Evolutionary conservation across 2,329 filamentous ascomycete species (phyloP).

Genomic region (Bipolaris victoriae): DNA sequence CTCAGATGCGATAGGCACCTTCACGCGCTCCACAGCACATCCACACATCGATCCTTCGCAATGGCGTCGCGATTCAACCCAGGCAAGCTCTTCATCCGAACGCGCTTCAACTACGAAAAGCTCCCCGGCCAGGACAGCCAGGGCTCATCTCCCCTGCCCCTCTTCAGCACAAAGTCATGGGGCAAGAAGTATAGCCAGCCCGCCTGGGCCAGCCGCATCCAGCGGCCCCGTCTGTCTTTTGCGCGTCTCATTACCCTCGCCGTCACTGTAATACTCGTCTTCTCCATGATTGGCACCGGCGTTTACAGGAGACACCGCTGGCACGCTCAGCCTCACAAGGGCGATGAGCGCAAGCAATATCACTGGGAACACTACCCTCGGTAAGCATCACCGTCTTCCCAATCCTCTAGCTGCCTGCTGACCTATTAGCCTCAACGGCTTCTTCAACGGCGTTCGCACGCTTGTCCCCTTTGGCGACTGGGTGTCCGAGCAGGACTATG

Average conservation of each 20-base stretch:
- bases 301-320: constrained; percentile 49
- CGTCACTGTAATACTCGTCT: constrained; percentile 50
- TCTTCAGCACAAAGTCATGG: constrained; percentile 49
- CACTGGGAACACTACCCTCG: constrained; percentile 55
- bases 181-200: constrained; percentile 41
- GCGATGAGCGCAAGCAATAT: constrained; percentile 46
- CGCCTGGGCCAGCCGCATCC: constrained; percentile 49
- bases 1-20: constrained; percentile 43
- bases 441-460: constrained; percentile 57
- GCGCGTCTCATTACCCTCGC: constrained; percentile 51
- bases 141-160: constrained; percentile 48
- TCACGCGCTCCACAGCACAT: constrained; percentile 23
- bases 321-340: constrained; percentile 42
- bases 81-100: constrained; percentile 52
- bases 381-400: constrained; percentile 31
- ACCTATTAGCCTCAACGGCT: constrained; percentile 51
- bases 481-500: constrained; percentile 53
- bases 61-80: constrained; percentile 53
- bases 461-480: constrained; percentile 53
- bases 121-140: constrained; percentile 52
- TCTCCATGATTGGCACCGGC: constrained; percentile 51
- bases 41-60: constrained; percentile 21
- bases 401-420: constrained; percentile 13
- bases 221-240: constrained; percentile 51
- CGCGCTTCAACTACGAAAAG: constrained; percentile 55